These are phyloP conservation scores for Smallanthus sonchifolius DNA, from an alignment of 129 eudicot species.

Conservation along the genomic window DNA sequence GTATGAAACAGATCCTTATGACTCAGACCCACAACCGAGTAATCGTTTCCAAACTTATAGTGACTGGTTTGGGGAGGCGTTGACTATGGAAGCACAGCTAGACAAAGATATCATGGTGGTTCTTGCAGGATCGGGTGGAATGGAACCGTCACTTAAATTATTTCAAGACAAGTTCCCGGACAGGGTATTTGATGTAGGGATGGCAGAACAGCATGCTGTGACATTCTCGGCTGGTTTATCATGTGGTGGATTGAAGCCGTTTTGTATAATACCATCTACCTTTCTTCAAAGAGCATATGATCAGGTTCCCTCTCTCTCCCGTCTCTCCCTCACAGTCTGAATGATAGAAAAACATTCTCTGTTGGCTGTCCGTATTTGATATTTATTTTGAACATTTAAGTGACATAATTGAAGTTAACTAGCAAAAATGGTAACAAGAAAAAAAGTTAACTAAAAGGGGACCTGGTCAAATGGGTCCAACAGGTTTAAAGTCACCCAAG, in stretches of 20 bases:
- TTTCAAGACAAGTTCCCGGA: conserved; percentile 58
- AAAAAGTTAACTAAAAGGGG: not conserved
- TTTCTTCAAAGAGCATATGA: conserved; percentile 93
- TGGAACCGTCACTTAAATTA: conserved; percentile 57
- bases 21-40: conserved; percentile 34
- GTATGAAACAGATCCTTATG: conserved; percentile 42
- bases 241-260: conserved; percentile 87
- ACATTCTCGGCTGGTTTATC: conserved; percentile 91
- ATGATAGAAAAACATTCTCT: not conserved
- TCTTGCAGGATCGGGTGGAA: conserved; percentile 89
- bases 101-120: conserved; percentile 82
- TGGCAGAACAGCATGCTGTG: conserved; percentile 98
- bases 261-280: conserved; percentile 86
- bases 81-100: conserved; percentile 59
- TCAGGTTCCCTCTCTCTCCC: conserved; percentile 54
- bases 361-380: not conserved
- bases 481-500: no score
- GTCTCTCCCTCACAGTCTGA: not conserved
- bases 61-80: conserved; percentile 63
- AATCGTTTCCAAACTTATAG: conserved; percentile 49
- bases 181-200: conserved; percentile 78
- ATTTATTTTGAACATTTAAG: not conserved
- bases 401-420: not conserved
- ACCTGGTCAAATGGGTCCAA: not conserved
- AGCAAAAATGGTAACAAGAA: not conserved